These are phyloP conservation scores for Antarctomyces pellizariae DNA, from an alignment of 495 filamentous ascomycete genomes.

Conservation along the genomic window DNA sequence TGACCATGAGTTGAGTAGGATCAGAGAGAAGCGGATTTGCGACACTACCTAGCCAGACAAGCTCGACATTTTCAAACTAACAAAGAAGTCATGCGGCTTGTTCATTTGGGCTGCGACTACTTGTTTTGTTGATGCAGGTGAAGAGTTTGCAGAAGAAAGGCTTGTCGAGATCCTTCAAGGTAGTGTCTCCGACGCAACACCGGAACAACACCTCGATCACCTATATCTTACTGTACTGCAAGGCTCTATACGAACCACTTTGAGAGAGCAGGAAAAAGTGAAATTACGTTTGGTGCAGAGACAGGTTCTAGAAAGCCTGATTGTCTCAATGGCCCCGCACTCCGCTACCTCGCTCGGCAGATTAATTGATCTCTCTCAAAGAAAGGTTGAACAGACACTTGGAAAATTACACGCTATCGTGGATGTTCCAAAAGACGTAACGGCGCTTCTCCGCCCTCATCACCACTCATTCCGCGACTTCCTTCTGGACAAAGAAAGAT, in stretches of 20 bases:
- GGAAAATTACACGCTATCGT: constrained; percentile 16
- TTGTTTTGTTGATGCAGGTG: constrained; percentile 3
- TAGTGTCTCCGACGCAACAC: constrained; percentile 2
- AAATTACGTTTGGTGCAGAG: constrained; percentile 1
- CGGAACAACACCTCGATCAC: constrained; percentile 3
- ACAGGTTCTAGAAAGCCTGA: constrained; percentile 12
- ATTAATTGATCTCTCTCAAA: constrained; percentile 6
- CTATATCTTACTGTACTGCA: constrained; percentile 3
- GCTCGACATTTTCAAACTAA: constrained; percentile 1
- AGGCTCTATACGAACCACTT: constrained; percentile 1
- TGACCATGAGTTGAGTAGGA: constrained; percentile 1
- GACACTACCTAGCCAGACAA: constrained; percentile 2
- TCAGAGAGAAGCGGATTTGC: constrained; percentile 1
- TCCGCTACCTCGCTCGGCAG: constrained; percentile 10
- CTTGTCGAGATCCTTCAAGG: constrained; percentile 4
- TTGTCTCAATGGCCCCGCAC: constrained; percentile 14
- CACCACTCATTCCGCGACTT: constrained; percentile 31
- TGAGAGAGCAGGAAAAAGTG: constrained; percentile 1
- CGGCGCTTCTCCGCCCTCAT: constrained; percentile 16
- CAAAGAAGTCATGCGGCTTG: constrained; percentile 1
- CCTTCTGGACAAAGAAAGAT: constrained; percentile 17
- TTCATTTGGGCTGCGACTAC: constrained; percentile 3
- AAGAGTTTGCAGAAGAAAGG: constrained; percentile 3
- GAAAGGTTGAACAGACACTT: constrained; percentile 8
- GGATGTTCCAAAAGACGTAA: constrained; percentile 12